These are phyloP conservation scores for Sinapis alba DNA, from an alignment of 441 rosid species.

Conservation along the genomic window DNA sequence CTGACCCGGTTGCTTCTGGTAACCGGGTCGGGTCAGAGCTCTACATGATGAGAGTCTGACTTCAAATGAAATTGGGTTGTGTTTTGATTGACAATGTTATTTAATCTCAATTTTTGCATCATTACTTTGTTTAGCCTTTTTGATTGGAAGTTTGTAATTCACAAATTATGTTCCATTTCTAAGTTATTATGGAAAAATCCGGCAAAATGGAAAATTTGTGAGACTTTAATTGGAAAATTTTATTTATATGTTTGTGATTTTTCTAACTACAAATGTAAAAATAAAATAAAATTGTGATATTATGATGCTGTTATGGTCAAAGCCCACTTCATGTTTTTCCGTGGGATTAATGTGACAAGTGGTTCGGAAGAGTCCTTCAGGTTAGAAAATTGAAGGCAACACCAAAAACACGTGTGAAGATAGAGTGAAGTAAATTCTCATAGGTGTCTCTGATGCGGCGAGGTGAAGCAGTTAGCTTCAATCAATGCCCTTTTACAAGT, in stretches of 20 bases:
- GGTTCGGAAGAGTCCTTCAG: conserved; percentile 10
- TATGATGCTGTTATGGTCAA: conserved; percentile 7
- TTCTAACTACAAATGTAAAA: not conserved
- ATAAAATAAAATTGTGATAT: not conserved
- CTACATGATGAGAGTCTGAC: not conserved
- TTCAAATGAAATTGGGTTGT: not conserved
- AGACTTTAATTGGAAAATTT: not conserved
- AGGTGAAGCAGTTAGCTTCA: conserved; percentile 30
- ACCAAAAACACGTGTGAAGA: conserved; percentile 18
- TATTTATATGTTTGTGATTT: not conserved
- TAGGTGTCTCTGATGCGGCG: conserved; percentile 39
- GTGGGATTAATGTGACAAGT: conserved; percentile 30
- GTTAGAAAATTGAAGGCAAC: conserved; percentile 18
- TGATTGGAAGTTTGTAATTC: not conserved
- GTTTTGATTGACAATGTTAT: not conserved
- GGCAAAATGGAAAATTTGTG: not conserved
- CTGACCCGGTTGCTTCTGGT: conserved; percentile 29
- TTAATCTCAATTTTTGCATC: conserved; percentile 5
- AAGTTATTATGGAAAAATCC: not conserved
- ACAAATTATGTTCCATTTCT: conserved; percentile 15
- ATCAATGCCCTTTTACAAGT: conserved; percentile 3
- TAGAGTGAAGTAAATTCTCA: conserved; percentile 2
- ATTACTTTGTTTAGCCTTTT: not conserved
- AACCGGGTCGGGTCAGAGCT: conserved; percentile 29
- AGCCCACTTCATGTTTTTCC: conserved; percentile 4